Base-by-base conservation (phyloP, 108 stramenopile genomes). In the Cyclostephanos invisitatus region DNA sequence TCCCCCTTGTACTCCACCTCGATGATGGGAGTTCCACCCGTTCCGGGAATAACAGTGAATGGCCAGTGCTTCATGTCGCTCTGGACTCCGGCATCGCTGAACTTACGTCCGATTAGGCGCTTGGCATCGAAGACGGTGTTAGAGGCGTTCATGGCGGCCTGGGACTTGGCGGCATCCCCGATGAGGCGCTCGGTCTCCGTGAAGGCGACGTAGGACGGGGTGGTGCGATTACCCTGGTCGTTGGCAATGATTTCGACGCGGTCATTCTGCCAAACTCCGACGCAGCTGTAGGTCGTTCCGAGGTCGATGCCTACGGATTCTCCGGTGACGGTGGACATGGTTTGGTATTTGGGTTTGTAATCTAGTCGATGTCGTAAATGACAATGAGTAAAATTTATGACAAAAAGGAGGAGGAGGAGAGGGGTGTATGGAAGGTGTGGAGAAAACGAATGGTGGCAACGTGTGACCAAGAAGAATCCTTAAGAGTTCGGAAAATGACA, bases 201-300 rank as follows among this genome's bases (percentile, higher is more conserved):
- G 89, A 98, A 99, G 73, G 98, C 97, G 51, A 99, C 98, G 81
- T 99, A 99, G 53, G 96, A 97, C 21, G 98, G 98, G 21, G 98
- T 98, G 80, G 97, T 99, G 64, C 98, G 95, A 93, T 99, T 99
- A 65, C 98, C 98, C 80, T 98, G 98, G 83, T 99, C 98, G 83
- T 98, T 98, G 84, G 97, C 96, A 81, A 99, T 98, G 86, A 99
- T 98, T 82, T 99, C 98, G 50, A 99, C 98, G 72, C 97, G 95
- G 74, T 98, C 98, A 72, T 98, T 98, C 83, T 98, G 97, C 97
- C 97, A 99, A 32, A 98, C 97, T 46, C 97, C 97, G 28, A 99
- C 98, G 74, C 98, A 99, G n/a, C 93, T 95, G 91, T 99, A 99
- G 65, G 92, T 94, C 68, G 95, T 96, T 24, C 95, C 95, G 63